Conservation (phyloP, 148 eudicot genomes). For the Cornus kousa region DNA sequence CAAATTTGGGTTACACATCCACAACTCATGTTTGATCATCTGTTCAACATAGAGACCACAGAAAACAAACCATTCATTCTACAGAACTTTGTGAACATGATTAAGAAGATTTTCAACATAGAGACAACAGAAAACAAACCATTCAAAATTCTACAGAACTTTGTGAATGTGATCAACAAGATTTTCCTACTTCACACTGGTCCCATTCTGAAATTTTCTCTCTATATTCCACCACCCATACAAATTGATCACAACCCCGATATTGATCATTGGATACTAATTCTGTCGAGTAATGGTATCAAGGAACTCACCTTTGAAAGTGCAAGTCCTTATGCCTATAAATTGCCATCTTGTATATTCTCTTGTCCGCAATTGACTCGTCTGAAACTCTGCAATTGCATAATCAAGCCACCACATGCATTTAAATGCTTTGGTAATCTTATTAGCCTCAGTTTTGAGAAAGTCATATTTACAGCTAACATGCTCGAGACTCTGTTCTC, state of each 20-base stretch:
- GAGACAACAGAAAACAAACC: neutral
- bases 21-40: neutral
- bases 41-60: neutral
- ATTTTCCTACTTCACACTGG: slow-evolving; percentile 2
- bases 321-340: neutral
- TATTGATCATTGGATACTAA: neutral
- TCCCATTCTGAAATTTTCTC: neutral
- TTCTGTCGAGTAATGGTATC: slow-evolving; percentile 5
- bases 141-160: no score
- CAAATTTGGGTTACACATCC: neutral
- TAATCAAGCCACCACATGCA: neutral
- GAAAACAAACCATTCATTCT: neutral
- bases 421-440: neutral
- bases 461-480: neutral
- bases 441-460: neutral
- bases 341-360: neutral
- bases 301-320: neutral
- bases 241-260: neutral
- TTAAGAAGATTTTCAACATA: neutral
- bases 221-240: neutral
- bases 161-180: neutral
- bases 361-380: slow-evolving; percentile 9
- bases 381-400: neutral
- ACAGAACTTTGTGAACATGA: no score
- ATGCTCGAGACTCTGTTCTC: neutral